Evolutionary conservation across 2,329 filamentous ascomycete species (phyloP).

Genomic region (Neurospora sp.): DNA sequence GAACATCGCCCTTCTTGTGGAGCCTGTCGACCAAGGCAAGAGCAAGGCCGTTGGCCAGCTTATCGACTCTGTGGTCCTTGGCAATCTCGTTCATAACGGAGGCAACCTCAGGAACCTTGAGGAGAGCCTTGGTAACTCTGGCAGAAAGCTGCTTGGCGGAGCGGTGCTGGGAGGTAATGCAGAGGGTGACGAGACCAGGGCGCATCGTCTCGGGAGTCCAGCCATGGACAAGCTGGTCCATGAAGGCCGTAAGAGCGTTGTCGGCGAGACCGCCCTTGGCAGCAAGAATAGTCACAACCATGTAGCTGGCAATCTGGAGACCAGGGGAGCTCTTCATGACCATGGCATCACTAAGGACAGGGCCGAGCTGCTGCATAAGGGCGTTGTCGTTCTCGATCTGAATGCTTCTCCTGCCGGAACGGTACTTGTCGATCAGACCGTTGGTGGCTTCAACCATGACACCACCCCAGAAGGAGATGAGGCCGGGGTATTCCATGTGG

Average conservation of each 20-base stretch:
- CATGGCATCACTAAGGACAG: slow-evolving; percentile 70
- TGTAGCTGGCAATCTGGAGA: slow-evolving; percentile 79
- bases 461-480: slow-evolving; percentile 86
- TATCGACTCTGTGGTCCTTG: slow-evolving; percentile 57
- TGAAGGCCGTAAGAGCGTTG: slow-evolving; percentile 69
- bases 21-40: slow-evolving; percentile 53
- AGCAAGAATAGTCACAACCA: slow-evolving; percentile 78
- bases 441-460: slow-evolving; percentile 78
- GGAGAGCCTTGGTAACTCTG: slow-evolving; percentile 58
- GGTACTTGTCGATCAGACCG: slow-evolving; percentile 67
- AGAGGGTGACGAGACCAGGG: slow-evolving; percentile 68
- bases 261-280: slow-evolving; percentile 75
- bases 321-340: slow-evolving; percentile 67
- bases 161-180: slow-evolving; percentile 73
- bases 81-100: slow-evolving; percentile 51
- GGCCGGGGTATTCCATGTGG: slow-evolving; percentile 63
- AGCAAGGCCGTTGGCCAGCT: slow-evolving; percentile 62
- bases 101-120: slow-evolving; percentile 54
- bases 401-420: slow-evolving; percentile 65
- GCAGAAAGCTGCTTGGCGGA: slow-evolving; percentile 59
- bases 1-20: slow-evolving; percentile 48
- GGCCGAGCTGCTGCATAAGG: slow-evolving; percentile 54
- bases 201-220: slow-evolving; percentile 66
- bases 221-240: slow-evolving; percentile 75
- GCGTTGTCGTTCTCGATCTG: slow-evolving; percentile 76